Evolutionary conservation across 2,329 filamentous ascomycete genomes (phyloP), one percentile per base, ranked within the genome.

Genomic region (Hypoxylon sp.): DNA sequence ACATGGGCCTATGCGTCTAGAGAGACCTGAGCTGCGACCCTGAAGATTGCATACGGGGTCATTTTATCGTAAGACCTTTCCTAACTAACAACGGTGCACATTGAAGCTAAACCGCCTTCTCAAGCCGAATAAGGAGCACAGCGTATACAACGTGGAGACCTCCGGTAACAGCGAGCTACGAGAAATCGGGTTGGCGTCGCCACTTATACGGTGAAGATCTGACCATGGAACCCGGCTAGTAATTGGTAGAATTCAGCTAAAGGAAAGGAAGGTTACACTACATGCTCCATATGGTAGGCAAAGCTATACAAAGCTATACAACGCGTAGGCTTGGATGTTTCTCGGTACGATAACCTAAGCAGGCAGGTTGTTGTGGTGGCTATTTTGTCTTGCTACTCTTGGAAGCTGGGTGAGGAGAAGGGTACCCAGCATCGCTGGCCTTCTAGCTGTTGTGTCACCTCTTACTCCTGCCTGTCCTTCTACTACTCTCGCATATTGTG

Each of bases 181-280:
- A 48, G 13, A 21, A 23, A 28, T 48, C 2, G 3, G 19, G 19
- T 52, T 10, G n/a, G 36, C 19, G n/a, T 60, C 21, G 58, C 58
- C 58, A 61, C 58, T 53, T 13, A 11, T 30, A 32, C 49, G 58
- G 58, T 48, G 36, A 34, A 28, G 7, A 32, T 60, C 41, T 60
- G 28, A 45, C 17, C 19, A 28, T 7, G 17, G 34, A 6, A 25
- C n/a, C 17, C 36, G 36, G 28, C 36, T 10, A 30, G 21, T 25
- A 34, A 36, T 25, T 34, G 23, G 50, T 59, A 45, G n/a, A 50
- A 38, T 41, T 9, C 14, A 41, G 36, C 43, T 5, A 34, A n/a
- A 56, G 13, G 13, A 10, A 23, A 41, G n/a, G 13, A 21, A 46
- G 5, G 52, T 50, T 23, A 14, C 45, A 57, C 25, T 43, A 38